Base-by-base conservation (phyloP, 202 grass and related monocot species). In the Schoenoplectus triqueter region DNA sequence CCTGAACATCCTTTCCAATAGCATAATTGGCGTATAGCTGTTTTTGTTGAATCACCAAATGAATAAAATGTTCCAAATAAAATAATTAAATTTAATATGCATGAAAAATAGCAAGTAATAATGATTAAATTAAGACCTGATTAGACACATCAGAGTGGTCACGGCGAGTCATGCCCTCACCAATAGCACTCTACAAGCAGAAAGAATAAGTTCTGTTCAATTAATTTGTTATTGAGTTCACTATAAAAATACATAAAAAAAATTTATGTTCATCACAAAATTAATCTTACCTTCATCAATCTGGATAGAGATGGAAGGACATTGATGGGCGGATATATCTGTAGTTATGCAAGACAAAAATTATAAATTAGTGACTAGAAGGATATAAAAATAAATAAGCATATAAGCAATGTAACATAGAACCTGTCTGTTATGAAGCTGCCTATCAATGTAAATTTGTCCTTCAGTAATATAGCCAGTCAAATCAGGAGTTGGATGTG, bases 21-120 rank as follows among this genome's bases (percentile, higher is more conserved):
- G 97, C 97, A 87, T 99, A 99, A 87, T 99, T 99, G 54, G 97
- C 97, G 88, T 99, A 99, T 51, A 99, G 89, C 97, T 99, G 87
- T 31, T 55, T 82, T 47, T 46, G 69, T 54, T 2, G 15, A 70
- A 73, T 90, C 2, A 88, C 69, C 79, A 87, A 92, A 88, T 19
- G 68, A 65, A 13, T 82, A 6, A 72, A 31, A 52, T 64, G 65
- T 70, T 85, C 41, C 31, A 66, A 59, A 62, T 18, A 44, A 20
- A 21, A 66, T 80, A 17, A 80, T 64, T 19, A 54, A 74, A 54
- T 40, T 89, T 13, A 64, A 17, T 11, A 49, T 2, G 56, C 2
- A 73, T 74, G 7, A 18, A 20, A 15, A 62, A 14, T 10, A 14
- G 54, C 21, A 13, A 83, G 66, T 7, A 69, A 85, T 66, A 3